Evolutionary conservation across 2,329 filamentous ascomycete genomes (phyloP).

Genomic region (Phyllosticta paracitricarpa): DNA sequence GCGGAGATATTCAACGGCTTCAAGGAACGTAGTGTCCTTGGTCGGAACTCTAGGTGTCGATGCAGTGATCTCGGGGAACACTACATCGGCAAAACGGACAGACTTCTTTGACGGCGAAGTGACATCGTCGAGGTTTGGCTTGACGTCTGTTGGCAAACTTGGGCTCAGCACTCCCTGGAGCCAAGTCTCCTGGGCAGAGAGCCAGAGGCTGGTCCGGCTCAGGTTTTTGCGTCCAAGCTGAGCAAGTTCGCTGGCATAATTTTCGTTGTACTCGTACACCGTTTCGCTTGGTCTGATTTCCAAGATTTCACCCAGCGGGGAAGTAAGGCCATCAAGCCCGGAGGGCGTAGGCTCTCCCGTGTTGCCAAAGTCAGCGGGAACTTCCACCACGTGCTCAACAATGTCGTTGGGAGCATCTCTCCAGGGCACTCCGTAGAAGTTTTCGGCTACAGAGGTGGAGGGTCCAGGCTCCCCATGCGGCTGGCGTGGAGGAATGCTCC

Average conservation of each 20-base stretch:
- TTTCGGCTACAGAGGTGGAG: conserved; percentile 82
- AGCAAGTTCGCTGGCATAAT: conserved; percentile 65
- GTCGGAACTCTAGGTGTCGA: conserved; percentile 17
- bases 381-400: conserved; percentile 10
- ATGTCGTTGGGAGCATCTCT: conserved; percentile 15
- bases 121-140: conserved; percentile 17
- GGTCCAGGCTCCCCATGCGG: conserved; percentile 43
- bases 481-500: conserved; percentile 47
- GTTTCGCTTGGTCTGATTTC: conserved; percentile 57
- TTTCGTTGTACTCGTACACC: conserved; percentile 60
- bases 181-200: conserved; percentile 71
- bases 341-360: conserved; percentile 36
- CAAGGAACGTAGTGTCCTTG: conserved; percentile 71
- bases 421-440: conserved; percentile 85
- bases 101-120: conserved; percentile 54
- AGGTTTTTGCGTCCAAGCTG: conserved; percentile 62
- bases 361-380: conserved; percentile 1
- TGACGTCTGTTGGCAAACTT: conserved; percentile 13
- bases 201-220: conserved; percentile 79
- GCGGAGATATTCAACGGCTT: conserved; percentile 69
- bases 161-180: conserved; percentile 40
- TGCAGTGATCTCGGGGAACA: conserved; percentile 1
- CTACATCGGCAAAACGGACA: conserved; percentile 56
- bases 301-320: conserved; percentile 35
- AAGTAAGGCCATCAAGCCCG: conserved; percentile 42